Percentiles rank a stretch among this genome's conserved stretches.
These are phyloP conservation scores for Sugiyamaella marilandica DNA, from an alignment of 805 yeast genomes.

Conservation along the genomic window DNA sequence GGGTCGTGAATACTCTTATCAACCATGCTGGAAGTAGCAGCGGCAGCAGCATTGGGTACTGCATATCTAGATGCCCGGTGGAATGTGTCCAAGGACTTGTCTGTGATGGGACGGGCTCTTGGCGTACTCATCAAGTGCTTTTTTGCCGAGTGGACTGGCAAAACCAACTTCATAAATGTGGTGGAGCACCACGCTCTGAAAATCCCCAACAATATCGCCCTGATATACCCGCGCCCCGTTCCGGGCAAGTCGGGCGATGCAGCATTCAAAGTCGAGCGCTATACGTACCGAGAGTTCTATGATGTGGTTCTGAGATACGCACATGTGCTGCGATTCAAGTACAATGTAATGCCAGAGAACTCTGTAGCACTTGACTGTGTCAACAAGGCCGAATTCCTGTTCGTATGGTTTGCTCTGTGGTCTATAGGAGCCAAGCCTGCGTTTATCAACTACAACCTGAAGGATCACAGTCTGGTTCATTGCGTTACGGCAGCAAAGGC, in stretches of 20 bases:
- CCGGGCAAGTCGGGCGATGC: constrained; percentile 32
- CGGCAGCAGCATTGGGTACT: constrained; percentile 28
- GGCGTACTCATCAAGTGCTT: constrained; percentile 38
- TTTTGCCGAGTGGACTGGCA: constrained; percentile 34
- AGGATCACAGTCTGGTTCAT: constrained; percentile 71
- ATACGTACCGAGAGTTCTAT: constrained; percentile 65
- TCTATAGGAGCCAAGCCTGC: constrained; percentile 88
- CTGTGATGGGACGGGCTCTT: constrained; percentile 39
- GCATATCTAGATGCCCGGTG: constrained; percentile 46
- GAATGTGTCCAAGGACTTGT: constrained; percentile 50
- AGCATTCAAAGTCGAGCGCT: constrained; percentile 52
- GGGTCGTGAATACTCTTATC: background rate
- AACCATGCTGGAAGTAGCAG: constrained; percentile 15
- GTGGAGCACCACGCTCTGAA: constrained; percentile 53
- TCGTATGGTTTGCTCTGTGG: constrained; percentile 85
- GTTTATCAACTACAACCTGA: constrained; percentile 74
- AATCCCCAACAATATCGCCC: constrained; percentile 50
- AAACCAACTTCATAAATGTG: constrained; percentile 60
- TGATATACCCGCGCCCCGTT: constrained; percentile 51
- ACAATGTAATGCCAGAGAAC: constrained; percentile 61
- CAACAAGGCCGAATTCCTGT: constrained; percentile 76
- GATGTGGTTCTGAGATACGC: constrained; percentile 63
- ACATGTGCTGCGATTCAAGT: constrained; percentile 55
- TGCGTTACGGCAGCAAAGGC: constrained; percentile 69
- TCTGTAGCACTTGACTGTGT: constrained; percentile 70